Conservation (phyloP, 768 basidiomycete genomes). For the Panellus pusillus region DNA sequence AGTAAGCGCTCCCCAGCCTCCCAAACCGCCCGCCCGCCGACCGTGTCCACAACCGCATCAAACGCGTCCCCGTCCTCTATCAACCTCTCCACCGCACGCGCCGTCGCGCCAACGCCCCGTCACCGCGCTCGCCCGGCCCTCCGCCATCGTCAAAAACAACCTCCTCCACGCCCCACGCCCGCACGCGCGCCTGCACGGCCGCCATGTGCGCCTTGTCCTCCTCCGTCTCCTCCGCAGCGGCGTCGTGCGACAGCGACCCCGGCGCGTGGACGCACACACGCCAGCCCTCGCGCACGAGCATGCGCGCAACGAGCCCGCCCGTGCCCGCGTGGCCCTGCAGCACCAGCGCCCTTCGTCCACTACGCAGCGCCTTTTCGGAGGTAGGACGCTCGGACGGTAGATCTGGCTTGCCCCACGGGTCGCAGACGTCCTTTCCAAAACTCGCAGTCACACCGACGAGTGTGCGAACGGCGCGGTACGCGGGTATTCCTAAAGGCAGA, state of each 20-base stretch:
- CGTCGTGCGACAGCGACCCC: slow-evolving; percentile 28
- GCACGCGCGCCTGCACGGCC: slow-evolving; percentile 52
- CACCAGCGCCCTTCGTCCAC: slow-evolving; percentile 48
- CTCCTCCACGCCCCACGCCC: slow-evolving; percentile 74
- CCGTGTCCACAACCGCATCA: slow-evolving; percentile 81
- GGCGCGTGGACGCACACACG: slow-evolving; percentile 71
- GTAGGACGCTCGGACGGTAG: background rate
- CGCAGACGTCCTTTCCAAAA: too few species aligned
- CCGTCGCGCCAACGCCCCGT: slow-evolving; percentile 45
- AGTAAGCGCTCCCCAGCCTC: slow-evolving; percentile 69
- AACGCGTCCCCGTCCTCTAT: slow-evolving; percentile 58
- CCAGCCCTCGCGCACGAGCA: slow-evolving; percentile 71
- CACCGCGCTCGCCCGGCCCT: slow-evolving; percentile 31
- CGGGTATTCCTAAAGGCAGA: slow-evolving; percentile 78
- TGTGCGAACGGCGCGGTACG: slow-evolving; percentile 78
- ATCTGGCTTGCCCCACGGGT: background rate
- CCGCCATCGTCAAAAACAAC: slow-evolving; percentile 67
- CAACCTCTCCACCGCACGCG: slow-evolving; percentile 52
- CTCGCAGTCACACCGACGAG: slow-evolving; percentile 49
- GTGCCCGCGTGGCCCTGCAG: slow-evolving; percentile 72
- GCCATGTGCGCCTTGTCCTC: slow-evolving; percentile 45
- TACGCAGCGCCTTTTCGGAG: slow-evolving; percentile 4
- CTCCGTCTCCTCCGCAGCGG: slow-evolving; percentile 32
- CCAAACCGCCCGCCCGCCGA: slow-evolving; percentile 81
- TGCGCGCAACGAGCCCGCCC: slow-evolving; percentile 77